Evolutionary conservation across 257 asterid genomes (phyloP).

Genomic region (Solanum lignicaule): DNA sequence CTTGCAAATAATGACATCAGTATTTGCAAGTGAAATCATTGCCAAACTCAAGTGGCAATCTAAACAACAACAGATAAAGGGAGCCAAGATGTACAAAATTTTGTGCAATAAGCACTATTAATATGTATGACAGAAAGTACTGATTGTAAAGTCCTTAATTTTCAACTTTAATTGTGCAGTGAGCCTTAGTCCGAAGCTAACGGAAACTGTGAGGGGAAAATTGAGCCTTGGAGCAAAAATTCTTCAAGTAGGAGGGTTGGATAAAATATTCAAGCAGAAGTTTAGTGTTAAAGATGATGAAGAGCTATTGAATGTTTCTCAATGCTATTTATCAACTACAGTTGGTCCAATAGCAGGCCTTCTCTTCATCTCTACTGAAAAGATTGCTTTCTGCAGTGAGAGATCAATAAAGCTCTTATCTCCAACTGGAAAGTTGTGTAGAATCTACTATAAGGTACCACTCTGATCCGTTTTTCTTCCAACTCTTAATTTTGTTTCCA

Average conservation of each 20-base stretch:
- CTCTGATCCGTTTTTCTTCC: neutral
- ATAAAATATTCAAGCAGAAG: constrained; percentile 6
- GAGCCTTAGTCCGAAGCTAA: constrained; percentile 27
- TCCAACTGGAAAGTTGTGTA: constrained; percentile 2
- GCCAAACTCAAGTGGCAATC: neutral
- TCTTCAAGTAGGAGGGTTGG: neutral
- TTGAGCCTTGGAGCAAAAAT: constrained; percentile 28
- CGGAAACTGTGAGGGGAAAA: constrained; percentile 38
- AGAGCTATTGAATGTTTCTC: constrained; percentile 9
- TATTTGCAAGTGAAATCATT: neutral
- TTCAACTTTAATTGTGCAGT: constrained; percentile 9
- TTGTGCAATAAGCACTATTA: neutral
- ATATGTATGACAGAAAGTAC: neutral
- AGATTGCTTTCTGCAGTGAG: constrained; percentile 11
- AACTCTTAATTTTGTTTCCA: neutral
- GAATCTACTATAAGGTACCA: neutral
- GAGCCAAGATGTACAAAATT: neutral
- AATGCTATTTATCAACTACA: constrained; percentile 13
- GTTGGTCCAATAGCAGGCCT: constrained; percentile 12
- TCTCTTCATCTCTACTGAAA: constrained; percentile 3
- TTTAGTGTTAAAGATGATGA: constrained; percentile 2
- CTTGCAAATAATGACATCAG: neutral
- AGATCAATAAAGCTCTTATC: constrained; percentile 4
- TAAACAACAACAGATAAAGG: neutral
- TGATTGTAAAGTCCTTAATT: neutral